Percentiles rank a stretch among this genome's conserved stretches.
Conservation (phyloP, 306 rosid species). For the Rosa persica region DNA sequence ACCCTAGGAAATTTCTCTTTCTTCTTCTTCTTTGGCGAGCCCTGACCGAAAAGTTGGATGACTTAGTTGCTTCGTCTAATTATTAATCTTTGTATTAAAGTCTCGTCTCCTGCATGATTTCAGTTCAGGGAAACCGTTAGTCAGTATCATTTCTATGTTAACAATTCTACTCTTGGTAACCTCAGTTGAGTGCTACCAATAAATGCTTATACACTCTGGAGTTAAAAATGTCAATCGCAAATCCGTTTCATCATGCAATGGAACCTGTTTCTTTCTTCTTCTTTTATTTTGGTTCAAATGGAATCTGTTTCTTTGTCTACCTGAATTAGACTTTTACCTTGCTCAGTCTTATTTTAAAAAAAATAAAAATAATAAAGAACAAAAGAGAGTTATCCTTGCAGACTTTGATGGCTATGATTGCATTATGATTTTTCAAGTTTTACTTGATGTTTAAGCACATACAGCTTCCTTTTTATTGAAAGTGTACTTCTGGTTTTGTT, state of each 20-base stretch:
- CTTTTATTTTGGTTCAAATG: not conserved
- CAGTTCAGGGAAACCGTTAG: not conserved
- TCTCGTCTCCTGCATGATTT: no score
- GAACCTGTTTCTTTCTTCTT: not conserved
- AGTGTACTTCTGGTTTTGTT: slow-evolving; percentile 15
- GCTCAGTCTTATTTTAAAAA: not conserved
- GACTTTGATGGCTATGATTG: not conserved
- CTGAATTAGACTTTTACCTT: not conserved
- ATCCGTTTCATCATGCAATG: not conserved
- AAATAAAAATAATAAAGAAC: not conserved
- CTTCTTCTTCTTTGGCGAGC: not conserved
- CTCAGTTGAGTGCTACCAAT: not conserved
- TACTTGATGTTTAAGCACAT: not conserved
- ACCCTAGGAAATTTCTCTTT: not conserved
- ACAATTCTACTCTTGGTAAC: not conserved
- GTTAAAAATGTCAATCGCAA: not conserved
- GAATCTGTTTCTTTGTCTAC: not conserved
- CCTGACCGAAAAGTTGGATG: not conserved
- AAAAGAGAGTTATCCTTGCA: not conserved
- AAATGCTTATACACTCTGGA: not conserved
- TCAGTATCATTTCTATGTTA: not conserved
- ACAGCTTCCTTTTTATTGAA: not conserved
- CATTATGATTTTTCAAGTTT: not conserved
- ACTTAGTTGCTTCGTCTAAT: not conserved
- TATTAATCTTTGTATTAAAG: not conserved